phyloP scores from a whole-genome alignment of 2,329 filamentous ascomycete species.

The Macrophomina tecta region DNA sequence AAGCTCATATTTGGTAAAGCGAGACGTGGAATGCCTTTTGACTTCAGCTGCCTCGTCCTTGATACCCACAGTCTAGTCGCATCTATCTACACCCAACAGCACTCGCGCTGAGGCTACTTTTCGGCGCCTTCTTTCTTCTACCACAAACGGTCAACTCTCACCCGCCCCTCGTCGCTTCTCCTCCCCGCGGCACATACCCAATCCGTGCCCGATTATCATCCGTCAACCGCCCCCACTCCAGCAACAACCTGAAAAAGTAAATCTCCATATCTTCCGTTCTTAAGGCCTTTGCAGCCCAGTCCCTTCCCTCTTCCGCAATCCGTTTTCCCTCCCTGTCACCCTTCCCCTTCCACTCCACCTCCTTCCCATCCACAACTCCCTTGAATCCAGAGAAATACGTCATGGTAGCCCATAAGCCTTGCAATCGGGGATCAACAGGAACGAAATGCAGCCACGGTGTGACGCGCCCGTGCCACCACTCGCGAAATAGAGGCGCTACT shows the following conservation, averaged over 20 bases:
- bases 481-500: conserved; percentile 69
- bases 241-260: conserved; percentile 76
- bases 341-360: not conserved
- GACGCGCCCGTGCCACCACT: conserved; percentile 80
- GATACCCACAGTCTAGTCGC: too few relatives aligned
- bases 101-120: too few relatives aligned
- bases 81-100: too few relatives aligned
- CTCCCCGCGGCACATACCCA: conserved; percentile 32
- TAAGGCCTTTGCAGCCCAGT: conserved; percentile 69
- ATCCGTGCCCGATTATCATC: conserved; percentile 43
- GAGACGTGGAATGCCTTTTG: too few relatives aligned
- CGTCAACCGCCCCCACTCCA: conserved; percentile 66
- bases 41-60: too few relatives aligned
- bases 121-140: too few relatives aligned
- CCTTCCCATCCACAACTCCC: not conserved
- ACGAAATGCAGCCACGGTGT: conserved; percentile 82
- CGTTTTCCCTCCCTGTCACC: conserved; percentile 60
- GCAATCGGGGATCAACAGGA: conserved; percentile 72
- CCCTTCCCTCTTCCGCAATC: conserved; percentile 70
- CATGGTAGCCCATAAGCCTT: conserved; percentile 74
- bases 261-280: conserved; percentile 78
- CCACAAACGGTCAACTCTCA: not conserved
- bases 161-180: not conserved
- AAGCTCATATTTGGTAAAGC: too few relatives aligned
- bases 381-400: conserved; percentile 70